phyloP scores from a whole-genome alignment of 345 rosid genomes.

The Physaria fendleri region DNA sequence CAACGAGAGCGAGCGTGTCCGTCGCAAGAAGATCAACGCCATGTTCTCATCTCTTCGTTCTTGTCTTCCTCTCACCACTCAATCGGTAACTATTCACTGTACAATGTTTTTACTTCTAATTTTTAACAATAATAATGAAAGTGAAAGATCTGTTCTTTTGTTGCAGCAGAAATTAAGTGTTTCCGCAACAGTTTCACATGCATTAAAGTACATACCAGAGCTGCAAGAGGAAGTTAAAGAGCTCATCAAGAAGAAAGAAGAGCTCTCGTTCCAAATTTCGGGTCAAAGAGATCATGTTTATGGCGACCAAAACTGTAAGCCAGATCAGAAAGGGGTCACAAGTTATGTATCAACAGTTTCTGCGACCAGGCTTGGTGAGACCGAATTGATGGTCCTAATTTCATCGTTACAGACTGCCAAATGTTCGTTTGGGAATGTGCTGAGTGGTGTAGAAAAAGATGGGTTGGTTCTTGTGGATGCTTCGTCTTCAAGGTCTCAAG shows the following conservation, averaged over 20 bases:
- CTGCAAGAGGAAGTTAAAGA: slow-evolving; percentile 38
- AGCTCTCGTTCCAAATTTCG: slow-evolving; percentile 32
- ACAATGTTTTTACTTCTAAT: background rate
- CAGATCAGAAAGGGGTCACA: slow-evolving; percentile 12
- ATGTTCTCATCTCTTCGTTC: slow-evolving; percentile 61
- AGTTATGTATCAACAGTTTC: slow-evolving; percentile 30
- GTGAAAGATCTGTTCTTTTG: background rate
- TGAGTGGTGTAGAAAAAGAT: slow-evolving; percentile 40
- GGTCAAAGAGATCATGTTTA: slow-evolving; percentile 8
- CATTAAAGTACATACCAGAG: slow-evolving; percentile 52
- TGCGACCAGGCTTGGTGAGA: slow-evolving; percentile 32
- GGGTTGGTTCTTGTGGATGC: slow-evolving; percentile 45
- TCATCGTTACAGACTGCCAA: slow-evolving; percentile 20
- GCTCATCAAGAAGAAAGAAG: slow-evolving; percentile 37
- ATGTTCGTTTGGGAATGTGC: slow-evolving; percentile 35
- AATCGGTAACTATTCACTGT: slow-evolving; percentile 32
- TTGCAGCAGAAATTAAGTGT: slow-evolving; percentile 49
- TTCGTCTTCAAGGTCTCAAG: slow-evolving; percentile 52
- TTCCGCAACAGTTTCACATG: slow-evolving; percentile 41
- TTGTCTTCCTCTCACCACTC: slow-evolving; percentile 43
- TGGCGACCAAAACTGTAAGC: slow-evolving; percentile 14
- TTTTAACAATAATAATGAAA: background rate
- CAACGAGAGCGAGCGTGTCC: slow-evolving; percentile 62
- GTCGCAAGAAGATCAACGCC: slow-evolving; percentile 54
- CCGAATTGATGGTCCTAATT: slow-evolving; percentile 45